Base-by-base conservation (phyloP, 441 rosid species). In the Populus tomentosa region DNA sequence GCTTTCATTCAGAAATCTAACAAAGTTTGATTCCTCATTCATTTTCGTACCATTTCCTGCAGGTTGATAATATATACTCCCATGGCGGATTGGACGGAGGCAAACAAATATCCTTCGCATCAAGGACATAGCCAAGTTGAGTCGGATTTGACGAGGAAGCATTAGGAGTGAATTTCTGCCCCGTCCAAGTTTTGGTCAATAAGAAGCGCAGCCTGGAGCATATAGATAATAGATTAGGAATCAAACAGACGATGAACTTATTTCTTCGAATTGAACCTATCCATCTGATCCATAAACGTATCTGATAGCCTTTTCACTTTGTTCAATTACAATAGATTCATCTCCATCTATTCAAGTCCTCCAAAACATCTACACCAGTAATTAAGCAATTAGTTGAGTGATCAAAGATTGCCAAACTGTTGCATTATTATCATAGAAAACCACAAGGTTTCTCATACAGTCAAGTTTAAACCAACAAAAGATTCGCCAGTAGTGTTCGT, bases 351-450 rank as follows among this genome's bases (percentile, higher is more conserved):
- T 1, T 36, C 38, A 36, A 7, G 38, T 36, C 38, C 38, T 36
- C 38, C 10, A 36, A 7, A 7, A 36, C 38, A 1, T 7, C 38
- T 1, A 36, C 38, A 36, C 10, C 38, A 7, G 2, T 7, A 33
- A 33, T 33, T 46, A 77, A 46, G 50, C 26, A 32, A 21, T 71
- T 66, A 46, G 71, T 71, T 14, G 76, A 66, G 21, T 71, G 56
- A 77, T 77, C 75, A 24, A 78, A 78, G 80, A 78, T 33, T 73
- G 76, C 77, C 80, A 78, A 35, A 67, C 62, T 14, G 20, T 20
- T 14, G 21, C 16, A 6, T 56, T 53, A 3, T 67, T 24, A 10
- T 36, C 35, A 61, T 78, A 62, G 36, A 35, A 67, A n/a, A 78
- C 62, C 61, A 72, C 80, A 53, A 78, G 77, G 38, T 72, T 72